phyloP scores from a whole-genome alignment of 306 rosid genomes.

The Cicer yamashitae region DNA sequence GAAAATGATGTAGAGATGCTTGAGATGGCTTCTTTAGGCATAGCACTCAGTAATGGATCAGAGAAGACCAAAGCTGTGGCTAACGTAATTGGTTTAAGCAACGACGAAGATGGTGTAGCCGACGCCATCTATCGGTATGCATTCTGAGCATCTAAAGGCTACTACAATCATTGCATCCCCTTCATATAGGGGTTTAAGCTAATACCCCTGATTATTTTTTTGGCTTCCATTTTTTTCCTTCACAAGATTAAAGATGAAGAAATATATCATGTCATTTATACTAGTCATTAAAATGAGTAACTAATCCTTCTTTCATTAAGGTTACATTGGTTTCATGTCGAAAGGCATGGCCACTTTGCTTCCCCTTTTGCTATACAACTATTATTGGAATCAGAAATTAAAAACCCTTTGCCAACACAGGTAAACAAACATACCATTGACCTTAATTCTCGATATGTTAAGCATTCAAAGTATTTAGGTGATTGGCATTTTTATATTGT shows the following conservation, averaged over 20 bases:
- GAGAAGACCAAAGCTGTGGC: constrained; percentile 88
- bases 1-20: constrained; percentile 97
- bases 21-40: constrained; percentile 82
- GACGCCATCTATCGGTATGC: constrained; percentile 91
- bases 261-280: constrained; percentile 10
- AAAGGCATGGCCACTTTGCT: constrained; percentile 23
- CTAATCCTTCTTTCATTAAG: background rate
- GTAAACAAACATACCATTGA: background rate
- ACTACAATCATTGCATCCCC: constrained; percentile 27
- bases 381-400: background rate
- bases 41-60: constrained; percentile 86
- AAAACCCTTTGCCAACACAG: constrained; percentile 2
- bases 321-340: constrained; percentile 24
- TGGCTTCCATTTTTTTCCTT: constrained; percentile 10
- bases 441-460: background rate
- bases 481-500: background rate
- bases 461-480: background rate
- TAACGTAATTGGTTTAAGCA: constrained; percentile 75
- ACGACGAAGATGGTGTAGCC: constrained; percentile 92
- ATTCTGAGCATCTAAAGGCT: constrained; percentile 57
- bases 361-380: background rate
- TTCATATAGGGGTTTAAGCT: constrained; percentile 26
- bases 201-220: constrained; percentile 33
- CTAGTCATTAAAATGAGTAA: constrained; percentile 30
- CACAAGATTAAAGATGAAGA: constrained; percentile 28